Evolutionary conservation across 192 early-diverging fungal species (phyloP).

Genomic region (Coemansia sp.): DNA sequence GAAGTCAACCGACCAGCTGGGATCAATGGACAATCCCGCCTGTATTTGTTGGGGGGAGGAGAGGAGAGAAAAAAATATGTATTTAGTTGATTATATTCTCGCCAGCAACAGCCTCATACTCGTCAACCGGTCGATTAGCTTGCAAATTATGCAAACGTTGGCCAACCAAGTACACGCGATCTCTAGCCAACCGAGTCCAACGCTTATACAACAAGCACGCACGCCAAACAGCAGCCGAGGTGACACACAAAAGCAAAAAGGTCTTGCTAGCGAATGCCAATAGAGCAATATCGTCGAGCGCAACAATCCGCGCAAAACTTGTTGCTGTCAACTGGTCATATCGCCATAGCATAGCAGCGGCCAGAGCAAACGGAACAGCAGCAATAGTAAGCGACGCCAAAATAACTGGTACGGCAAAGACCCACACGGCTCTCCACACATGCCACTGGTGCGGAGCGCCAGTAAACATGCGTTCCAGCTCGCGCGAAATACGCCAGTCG

Average conservation of each 20-base stretch:
- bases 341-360: constrained; percentile 13
- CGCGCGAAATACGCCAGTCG: constrained; percentile 10
- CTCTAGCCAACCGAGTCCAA: constrained; percentile 81
- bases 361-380: constrained; percentile 25
- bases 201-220: constrained; percentile 49
- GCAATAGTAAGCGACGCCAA: constrained; percentile 3
- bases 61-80: background rate
- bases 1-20: background rate
- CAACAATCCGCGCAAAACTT: constrained; percentile 14
- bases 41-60: background rate
- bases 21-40: background rate
- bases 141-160: constrained; percentile 81
- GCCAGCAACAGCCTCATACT: background rate
- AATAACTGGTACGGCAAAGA: constrained; percentile 32
- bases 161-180: constrained; percentile 87
- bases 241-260: constrained; percentile 19
- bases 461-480: constrained; percentile 29
- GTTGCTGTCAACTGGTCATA: constrained; percentile 23
- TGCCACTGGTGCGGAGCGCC: constrained; percentile 50
- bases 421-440: constrained; percentile 20
- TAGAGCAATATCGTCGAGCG: constrained; percentile 23
- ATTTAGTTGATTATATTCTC: background rate
- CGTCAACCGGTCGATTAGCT: background rate
- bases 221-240: constrained; percentile 26
- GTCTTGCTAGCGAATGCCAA: constrained; percentile 27